Evolutionary conservation across 768 basidiomycete species (phyloP), one percentile per base, ranked within the genome.

Genomic region (Rhizopogon salebrosus): DNA sequence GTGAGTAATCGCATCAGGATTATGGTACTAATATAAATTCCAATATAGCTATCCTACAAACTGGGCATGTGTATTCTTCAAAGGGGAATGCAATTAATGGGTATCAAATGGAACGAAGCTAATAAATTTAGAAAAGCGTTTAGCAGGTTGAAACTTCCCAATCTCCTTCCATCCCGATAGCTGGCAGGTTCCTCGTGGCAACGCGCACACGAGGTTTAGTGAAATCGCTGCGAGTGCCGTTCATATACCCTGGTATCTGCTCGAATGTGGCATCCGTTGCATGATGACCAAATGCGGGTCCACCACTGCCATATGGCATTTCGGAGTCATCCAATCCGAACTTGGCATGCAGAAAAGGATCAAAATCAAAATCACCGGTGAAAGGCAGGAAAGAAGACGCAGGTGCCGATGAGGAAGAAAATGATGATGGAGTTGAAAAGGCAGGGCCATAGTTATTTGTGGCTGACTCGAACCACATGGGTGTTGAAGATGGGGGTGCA

Each of bases 101-200:
- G 9, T 16, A 9, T 34, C 8, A 29, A 5, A n/a, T n/a, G 51
- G 34, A 49, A 43, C 46, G 36, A 36, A 48, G 34, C 20, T 26
- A 16, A 38, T 18, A 9, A 13, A 37, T n/a, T 8, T 29, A 27
- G 7, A 35, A 8, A 18, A 7, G 2, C 8, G 22, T 8, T 64
- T 59, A 87, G 67, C 84, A 86, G 48, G 87, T 72, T 64, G 85
- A 80, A 41, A 89, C 84, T 66, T 89, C 86, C 86, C 87, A 88
- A 71, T 87, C 86, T 42, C 84, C 84, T 64, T 85, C 83, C 56
- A 78, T 77, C 41, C 83, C 84, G 27, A 76, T 69, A 20, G 74
- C 74, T 1, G 85, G 84, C 68, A 83, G 70, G 60, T 78, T 82
- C 69, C 82, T 85, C 56, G 87, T 70, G 26, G 85, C 82, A 46